These are phyloP conservation scores for Bocquillonia castaneifolia DNA, from an alignment of 441 rosid species.

Conservation along the genomic window DNA sequence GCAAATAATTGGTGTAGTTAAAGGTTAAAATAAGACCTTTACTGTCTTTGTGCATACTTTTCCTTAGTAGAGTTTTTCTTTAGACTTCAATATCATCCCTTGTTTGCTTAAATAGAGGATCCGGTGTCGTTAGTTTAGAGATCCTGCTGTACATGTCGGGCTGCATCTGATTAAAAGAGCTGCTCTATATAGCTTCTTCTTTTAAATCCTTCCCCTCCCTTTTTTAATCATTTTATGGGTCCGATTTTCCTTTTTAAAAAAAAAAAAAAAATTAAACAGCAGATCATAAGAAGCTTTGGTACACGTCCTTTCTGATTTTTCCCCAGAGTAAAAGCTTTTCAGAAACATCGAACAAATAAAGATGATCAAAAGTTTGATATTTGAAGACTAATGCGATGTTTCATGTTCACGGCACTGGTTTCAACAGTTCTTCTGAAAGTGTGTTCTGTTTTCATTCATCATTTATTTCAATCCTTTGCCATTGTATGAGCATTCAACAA, in stretches of 20 bases:
- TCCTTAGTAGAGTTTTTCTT: constrained; percentile 14
- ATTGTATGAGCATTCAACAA: too few relatives aligned
- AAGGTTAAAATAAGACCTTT: constrained; percentile 6
- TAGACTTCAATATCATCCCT: constrained; percentile 8
- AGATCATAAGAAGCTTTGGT: neutral
- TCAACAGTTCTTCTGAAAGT: too few relatives aligned
- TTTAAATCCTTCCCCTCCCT: neutral
- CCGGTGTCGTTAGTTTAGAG: constrained; percentile 18
- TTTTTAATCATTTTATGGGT: neutral
- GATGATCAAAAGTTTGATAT: neutral
- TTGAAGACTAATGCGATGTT: too few relatives aligned
- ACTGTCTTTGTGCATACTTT: constrained; percentile 30
- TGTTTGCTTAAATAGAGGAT: constrained; percentile 21
- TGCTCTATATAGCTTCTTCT: constrained; percentile 18
- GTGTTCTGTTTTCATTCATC: too few relatives aligned
- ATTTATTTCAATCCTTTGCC: too few relatives aligned
- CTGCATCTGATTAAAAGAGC: constrained; percentile 22
- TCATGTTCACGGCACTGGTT: too few relatives aligned
- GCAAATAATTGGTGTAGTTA: constrained; percentile 21
- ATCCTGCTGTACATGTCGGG: constrained; percentile 34
- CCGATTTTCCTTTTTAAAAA: neutral
- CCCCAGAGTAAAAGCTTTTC: neutral
- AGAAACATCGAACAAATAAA: neutral
- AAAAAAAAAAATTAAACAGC: too few relatives aligned
- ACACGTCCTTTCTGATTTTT: neutral